Percentiles rank a stretch among this genome's conserved stretches.
These are phyloP conservation scores for Fusarium devonianum DNA, from an alignment of 2,329 filamentous ascomycete species.

Conservation along the genomic window DNA sequence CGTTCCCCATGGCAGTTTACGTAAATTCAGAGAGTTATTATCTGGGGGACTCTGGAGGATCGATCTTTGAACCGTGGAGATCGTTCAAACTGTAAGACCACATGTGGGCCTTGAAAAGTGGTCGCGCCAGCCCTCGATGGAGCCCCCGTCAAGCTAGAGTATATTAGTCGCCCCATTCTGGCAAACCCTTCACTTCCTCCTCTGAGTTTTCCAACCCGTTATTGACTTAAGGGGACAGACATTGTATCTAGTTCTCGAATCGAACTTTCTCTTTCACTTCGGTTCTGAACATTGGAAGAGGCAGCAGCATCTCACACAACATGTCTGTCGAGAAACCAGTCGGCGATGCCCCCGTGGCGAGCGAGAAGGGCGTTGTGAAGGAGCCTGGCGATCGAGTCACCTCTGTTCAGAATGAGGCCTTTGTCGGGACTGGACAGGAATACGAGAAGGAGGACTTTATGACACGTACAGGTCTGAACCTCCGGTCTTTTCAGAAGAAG, in stretches of 20 bases:
- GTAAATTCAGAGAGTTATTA: slow-evolving; percentile 12
- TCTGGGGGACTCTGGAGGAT: slow-evolving; percentile 4
- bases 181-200: slow-evolving; percentile 11
- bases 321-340: slow-evolving; percentile 25
- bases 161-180: slow-evolving; percentile 25
- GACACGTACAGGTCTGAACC: slow-evolving; percentile 39
- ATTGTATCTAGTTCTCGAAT: neutral
- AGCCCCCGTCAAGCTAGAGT: slow-evolving; percentile 8
- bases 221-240: neutral
- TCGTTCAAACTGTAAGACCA: slow-evolving; percentile 2
- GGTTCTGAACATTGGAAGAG: neutral
- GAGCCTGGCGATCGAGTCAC: slow-evolving; percentile 11
- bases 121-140: slow-evolving; percentile 15
- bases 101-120: slow-evolving; percentile 25
- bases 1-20: slow-evolving; percentile 34
- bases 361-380: slow-evolving; percentile 15
- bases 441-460: slow-evolving; percentile 37
- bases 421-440: slow-evolving; percentile 19
- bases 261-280: neutral
- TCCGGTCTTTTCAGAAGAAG: slow-evolving; percentile 32
- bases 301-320: neutral
- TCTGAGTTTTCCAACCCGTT: neutral
- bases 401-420: slow-evolving; percentile 4
- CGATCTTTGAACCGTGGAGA: slow-evolving; percentile 16
- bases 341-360: slow-evolving; percentile 6